Conservation (phyloP, 805 yeast species). For the Candida saitoana region DNA sequence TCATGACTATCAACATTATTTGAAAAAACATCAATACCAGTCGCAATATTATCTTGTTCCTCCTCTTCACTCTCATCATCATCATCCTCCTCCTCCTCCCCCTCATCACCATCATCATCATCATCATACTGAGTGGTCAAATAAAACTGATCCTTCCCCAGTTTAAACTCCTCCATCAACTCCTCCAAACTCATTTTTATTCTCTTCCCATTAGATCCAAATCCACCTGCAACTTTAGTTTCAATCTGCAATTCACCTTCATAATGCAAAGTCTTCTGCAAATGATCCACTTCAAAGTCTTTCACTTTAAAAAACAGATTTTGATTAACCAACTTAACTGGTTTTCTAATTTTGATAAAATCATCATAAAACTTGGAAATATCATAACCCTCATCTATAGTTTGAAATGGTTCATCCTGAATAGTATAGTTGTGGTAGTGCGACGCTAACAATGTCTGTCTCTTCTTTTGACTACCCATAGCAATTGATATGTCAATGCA, state of each 20-base stretch:
- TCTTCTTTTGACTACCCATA: background rate
- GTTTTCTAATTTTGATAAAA: conserved; percentile 43
- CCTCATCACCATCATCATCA: conserved; percentile 12
- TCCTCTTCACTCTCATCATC: conserved; percentile 13
- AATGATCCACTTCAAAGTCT: conserved; percentile 28
- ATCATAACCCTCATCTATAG: background rate
- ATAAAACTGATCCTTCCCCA: conserved; percentile 44
- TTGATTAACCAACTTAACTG: conserved; percentile 35
- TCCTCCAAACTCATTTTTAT: conserved; percentile 47
- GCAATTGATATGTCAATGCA: too few relatives aligned
- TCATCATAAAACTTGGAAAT: conserved; percentile 29
- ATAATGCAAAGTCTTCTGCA: conserved; percentile 35
- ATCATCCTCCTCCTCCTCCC: conserved; percentile 11
- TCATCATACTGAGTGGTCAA: conserved; percentile 70
- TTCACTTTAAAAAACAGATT: conserved; percentile 15
- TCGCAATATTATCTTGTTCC: background rate
- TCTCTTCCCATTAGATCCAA: conserved; percentile 61
- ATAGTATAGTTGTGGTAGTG: conserved; percentile 2
- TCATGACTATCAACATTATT: conserved; percentile 2
- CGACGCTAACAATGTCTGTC: background rate
- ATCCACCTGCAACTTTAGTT: conserved; percentile 53
- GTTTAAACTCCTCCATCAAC: conserved; percentile 38
- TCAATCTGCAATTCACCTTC: conserved; percentile 51
- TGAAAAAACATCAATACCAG: conserved; percentile 8
- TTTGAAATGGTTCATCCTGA: background rate